Percentiles rank a stretch among this genome's conserved stretches.
Evolutionary conservation across 805 yeast genomes (phyloP).

Genomic region (Trichomonascus vanleenenianus): DNA sequence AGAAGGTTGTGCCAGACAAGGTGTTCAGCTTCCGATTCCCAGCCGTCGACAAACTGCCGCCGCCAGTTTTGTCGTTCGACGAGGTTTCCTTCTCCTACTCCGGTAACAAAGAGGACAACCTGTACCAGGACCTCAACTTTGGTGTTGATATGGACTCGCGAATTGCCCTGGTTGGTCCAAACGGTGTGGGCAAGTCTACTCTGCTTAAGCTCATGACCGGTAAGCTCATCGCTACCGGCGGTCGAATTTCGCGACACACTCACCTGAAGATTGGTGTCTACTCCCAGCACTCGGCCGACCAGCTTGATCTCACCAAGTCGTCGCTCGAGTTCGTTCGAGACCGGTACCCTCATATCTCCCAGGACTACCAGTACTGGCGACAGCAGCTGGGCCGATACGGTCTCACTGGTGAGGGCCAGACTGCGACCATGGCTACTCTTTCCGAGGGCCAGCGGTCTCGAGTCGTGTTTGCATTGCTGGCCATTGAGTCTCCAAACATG

Average conservation of each 20-base stretch:
- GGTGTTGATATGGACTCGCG: constrained; percentile 99
- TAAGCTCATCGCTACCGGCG: constrained; percentile 77
- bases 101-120: constrained; percentile 69
- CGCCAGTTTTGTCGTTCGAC: constrained; percentile 96
- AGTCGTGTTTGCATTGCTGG: constrained; percentile 94
- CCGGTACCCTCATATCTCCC: constrained; percentile 81
- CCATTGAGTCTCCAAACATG: constrained; percentile 92
- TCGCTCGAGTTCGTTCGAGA: constrained; percentile 97
- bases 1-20: constrained; percentile 86
- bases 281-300: constrained; percentile 98
- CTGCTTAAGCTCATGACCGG: constrained; percentile 96
- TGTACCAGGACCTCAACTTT: constrained; percentile 84
- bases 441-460: constrained; percentile 99
- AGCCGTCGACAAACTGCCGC: constrained; percentile 93
- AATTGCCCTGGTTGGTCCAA: constrained; percentile 96
- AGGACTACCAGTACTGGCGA: constrained; percentile 95
- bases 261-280: constrained; percentile 97
- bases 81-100: constrained; percentile 84
- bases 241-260: constrained; percentile 95
- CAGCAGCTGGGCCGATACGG: constrained; percentile 97
- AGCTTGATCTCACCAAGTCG: constrained; percentile 88
- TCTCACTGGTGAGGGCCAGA: constrained; percentile 97
- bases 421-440: constrained; percentile 95
- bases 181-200: constrained; percentile 98
- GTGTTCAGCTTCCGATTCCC: constrained; percentile 93